Evolutionary conservation across 257 asterid species (phyloP), one percentile per base, ranked within the genome.

Genomic region (Orobanche coerulescens): DNA sequence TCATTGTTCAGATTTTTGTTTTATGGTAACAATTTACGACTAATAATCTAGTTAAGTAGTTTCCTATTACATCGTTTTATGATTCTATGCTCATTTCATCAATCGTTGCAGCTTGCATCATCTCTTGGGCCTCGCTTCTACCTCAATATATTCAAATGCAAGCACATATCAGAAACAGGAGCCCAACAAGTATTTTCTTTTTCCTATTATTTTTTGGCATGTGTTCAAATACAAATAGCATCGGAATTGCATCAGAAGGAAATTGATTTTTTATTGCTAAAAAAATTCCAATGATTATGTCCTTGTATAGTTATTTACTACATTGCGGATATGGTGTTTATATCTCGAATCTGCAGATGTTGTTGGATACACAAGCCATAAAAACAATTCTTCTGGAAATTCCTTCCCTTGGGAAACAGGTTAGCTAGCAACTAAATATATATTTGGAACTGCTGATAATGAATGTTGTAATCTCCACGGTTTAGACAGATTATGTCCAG

Each of bases 131-230:
- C 96, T 12, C 97, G 96, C 66, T 90, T 90, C 82, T 90, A 80
- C 75, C 81, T 78, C 73, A 90, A 90, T 75, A 83, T 90, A 66
- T 90, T 87, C 87, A 90, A 83, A 75, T 90, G 97, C 95, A 90
- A 90, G 88, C 97, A 87, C 28, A 87, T 90, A 77, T 87, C 97
- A 47, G 96, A 90, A 77, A 90, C 97, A 37, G 96, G 97, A 71
- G 95, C 97, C 56, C 97, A 90, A 58, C 97, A 90, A 75, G 96
- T 85, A 85, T 25, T 58, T 33, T 12, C 31, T 14, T 43, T 47
- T 40, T 61, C 26, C 42, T 6, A 20, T 19, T 40, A 46, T 11
- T 58, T 25, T 31, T 39, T 36, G 24, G 55, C 60, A 11, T 28
- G 43, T 15, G 55, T 70, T 53, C 51, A 12, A 62, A n/a, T n/a